Evolutionary conservation across 768 basidiomycete species (phyloP), one percentile per base, ranked within the genome.

Genomic region (Trametes cingulata): DNA sequence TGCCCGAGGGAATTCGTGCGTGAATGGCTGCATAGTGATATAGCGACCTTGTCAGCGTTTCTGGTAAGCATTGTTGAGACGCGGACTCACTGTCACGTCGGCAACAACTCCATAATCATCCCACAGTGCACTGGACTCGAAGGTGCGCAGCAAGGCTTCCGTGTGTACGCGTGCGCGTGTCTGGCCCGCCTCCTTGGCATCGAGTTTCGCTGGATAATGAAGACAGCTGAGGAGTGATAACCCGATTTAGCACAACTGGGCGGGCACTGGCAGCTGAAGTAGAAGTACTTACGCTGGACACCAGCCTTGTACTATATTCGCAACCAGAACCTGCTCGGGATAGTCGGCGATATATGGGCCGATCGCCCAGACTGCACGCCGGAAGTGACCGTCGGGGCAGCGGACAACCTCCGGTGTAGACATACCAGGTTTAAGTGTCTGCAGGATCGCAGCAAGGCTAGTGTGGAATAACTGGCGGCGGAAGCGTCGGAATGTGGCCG

Each of bases 331-430:
- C 36, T 67, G 66, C 49, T 67, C 66, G 2, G 65, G 66, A 37
- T 67, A 67, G 52, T 67, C 66, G 17, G 64, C 66, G 48, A 67
- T 67, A 46, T 58, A 67, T 13, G 66, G 64, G 0, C 64, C 66
- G 24, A 66, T 47, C 12, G 35, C 62, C 37, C 35, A 66, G 19
- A 66, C 48, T 1, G 42, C 52, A 12, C 55, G 52, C 8, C 65
- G 59, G 33, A 45, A 66, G 36, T 64, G 63, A 14, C 59, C 59
- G 35, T 66, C 65, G 3, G 59, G 51, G 20, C 65, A 66, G 1
- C 37, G 58, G 8, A 42, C 15, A 12, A 64, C 50, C 25, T 50
- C 60, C 1, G 65, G 65, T 3, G n/a, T 20, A 17, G 59, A 40
- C 65, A 66, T 66, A 9, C 49, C 63, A 15, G 59, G 52, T 15